phyloP scores from a whole-genome alignment of 345 rosid species.

The Noccaea bulbosa region DNA sequence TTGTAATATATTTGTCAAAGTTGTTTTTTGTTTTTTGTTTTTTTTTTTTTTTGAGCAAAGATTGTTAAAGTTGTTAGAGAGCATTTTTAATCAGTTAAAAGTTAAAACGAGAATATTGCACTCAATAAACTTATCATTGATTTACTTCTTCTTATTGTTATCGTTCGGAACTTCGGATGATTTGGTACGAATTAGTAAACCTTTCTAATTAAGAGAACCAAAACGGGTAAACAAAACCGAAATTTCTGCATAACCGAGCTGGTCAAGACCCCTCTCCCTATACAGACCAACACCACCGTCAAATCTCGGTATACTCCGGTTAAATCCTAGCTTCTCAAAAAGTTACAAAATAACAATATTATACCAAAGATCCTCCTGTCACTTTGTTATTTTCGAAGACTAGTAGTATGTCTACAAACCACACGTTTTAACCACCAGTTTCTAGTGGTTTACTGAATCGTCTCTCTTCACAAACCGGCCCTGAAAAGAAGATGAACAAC shows the following conservation, averaged over 20 bases:
- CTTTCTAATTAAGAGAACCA: slow-evolving; percentile 16
- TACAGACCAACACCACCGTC: slow-evolving; percentile 36
- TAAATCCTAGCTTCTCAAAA: slow-evolving; percentile 16
- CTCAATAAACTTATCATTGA: not conserved
- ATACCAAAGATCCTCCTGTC: slow-evolving; percentile 21
- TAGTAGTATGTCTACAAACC: slow-evolving; percentile 28
- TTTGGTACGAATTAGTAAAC: slow-evolving; percentile 34
- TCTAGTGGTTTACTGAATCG: slow-evolving; percentile 10
- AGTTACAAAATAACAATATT: slow-evolving; percentile 13
- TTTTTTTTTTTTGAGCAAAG: too few species aligned
- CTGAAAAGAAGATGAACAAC: slow-evolving; percentile 27
- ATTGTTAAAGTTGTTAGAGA: not conserved
- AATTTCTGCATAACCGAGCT: slow-evolving; percentile 32
- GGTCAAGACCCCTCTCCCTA: slow-evolving; percentile 35
- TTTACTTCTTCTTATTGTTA: slow-evolving; percentile 19
- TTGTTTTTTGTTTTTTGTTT: too few species aligned
- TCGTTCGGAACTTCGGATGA: slow-evolving; percentile 14
- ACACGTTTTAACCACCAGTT: slow-evolving; percentile 10
- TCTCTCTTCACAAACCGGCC: slow-evolving; percentile 49
- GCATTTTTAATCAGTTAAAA: not conserved
- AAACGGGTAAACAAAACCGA: slow-evolving; percentile 27
- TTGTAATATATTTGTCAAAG: slow-evolving; percentile 17
- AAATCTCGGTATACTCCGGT: slow-evolving; percentile 33
- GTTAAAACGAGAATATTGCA: slow-evolving; percentile 7
- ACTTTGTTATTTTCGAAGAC: slow-evolving; percentile 22